A percentile compares a stretch with the other conserved stretches of the same genome.
phyloP scores from a whole-genome alignment of 441 rosid genomes.

The Biscutella laevigata region DNA sequence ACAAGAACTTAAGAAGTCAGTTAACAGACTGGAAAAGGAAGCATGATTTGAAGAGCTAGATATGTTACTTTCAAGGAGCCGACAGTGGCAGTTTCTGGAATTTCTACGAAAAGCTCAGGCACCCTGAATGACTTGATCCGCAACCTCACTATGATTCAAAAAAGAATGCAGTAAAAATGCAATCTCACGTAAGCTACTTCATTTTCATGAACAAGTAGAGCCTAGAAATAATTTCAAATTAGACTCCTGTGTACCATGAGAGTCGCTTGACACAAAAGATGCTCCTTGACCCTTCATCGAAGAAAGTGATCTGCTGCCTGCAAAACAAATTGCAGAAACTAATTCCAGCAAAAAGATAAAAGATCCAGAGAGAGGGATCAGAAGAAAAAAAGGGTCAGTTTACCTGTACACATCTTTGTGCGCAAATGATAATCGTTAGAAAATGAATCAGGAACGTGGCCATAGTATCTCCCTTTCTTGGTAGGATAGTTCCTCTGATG shows the following conservation, averaged over 20 bases:
- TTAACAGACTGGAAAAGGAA: background rate
- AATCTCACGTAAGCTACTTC: constrained; percentile 29
- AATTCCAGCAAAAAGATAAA: constrained; percentile 7
- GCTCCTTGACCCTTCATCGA: constrained; percentile 38
- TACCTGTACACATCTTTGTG: constrained; percentile 31
- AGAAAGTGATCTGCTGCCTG: constrained; percentile 42
- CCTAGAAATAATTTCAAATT: constrained; percentile 17
- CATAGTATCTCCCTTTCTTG: constrained; percentile 62
- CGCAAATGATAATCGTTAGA: constrained; percentile 34
- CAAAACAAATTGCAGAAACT: constrained; percentile 17
- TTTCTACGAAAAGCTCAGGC: constrained; percentile 85
- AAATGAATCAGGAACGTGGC: constrained; percentile 38
- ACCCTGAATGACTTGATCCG: constrained; percentile 91
- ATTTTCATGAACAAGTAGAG: constrained; percentile 4
- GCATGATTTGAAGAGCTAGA: background rate
- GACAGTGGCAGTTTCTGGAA: constrained; percentile 87
- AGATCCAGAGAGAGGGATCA: constrained; percentile 26
- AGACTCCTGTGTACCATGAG: constrained; percentile 58
- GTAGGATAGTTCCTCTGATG: constrained; percentile 73
- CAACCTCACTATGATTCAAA: constrained; percentile 66
- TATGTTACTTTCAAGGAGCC: constrained; percentile 78
- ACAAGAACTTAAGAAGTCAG: background rate
- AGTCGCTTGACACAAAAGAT: constrained; percentile 56
- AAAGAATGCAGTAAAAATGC: constrained; percentile 16
- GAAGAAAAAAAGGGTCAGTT: constrained; percentile 17